A percentile compares a stretch with the other conserved stretches of the same genome.
Evolutionary conservation across 176 grass and related monocot species (phyloP).

Genomic region (Rhynchospora tenuis): DNA sequence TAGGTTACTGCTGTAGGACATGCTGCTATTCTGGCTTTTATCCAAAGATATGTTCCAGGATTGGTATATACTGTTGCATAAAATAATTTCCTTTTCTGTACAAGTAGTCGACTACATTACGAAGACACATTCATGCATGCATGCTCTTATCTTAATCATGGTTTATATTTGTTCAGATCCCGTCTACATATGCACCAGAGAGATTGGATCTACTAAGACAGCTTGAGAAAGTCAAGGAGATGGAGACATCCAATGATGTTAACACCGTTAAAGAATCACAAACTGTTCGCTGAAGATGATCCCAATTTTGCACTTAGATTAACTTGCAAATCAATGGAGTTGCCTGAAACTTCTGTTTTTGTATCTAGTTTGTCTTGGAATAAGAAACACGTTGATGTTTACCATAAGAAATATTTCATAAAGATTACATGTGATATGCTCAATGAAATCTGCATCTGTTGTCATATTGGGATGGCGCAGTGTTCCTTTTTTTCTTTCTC

Average conservation of each 20-base stretch:
- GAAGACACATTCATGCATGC: background rate
- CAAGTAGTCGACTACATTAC: background rate
- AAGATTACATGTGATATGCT: background rate
- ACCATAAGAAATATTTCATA: background rate
- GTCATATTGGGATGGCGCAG: background rate
- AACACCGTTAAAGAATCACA: constrained; percentile 36
- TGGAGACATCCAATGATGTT: constrained; percentile 44
- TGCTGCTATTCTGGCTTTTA: constrained; percentile 98
- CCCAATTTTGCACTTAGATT: background rate
- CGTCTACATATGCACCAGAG: constrained; percentile 91
- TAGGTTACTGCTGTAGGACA: constrained; percentile 95
- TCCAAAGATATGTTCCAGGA: constrained; percentile 95
- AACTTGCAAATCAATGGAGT: constrained; percentile 2
- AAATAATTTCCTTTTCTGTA: background rate
- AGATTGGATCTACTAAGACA: constrained; percentile 96
- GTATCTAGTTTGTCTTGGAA: background rate
- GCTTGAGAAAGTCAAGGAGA: constrained; percentile 89
- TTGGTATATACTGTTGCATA: constrained; percentile 47
- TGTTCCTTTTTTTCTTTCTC: background rate
- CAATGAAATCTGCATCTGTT: background rate
- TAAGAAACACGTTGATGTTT: background rate
- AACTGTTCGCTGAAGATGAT: constrained; percentile 1
- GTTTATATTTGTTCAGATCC: constrained; percentile 51
- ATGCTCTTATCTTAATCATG: background rate
- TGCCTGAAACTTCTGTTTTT: background rate